Base-by-base conservation (phyloP, 108 stramenopile species). In the Aurantiochytrium sp. region DNA sequence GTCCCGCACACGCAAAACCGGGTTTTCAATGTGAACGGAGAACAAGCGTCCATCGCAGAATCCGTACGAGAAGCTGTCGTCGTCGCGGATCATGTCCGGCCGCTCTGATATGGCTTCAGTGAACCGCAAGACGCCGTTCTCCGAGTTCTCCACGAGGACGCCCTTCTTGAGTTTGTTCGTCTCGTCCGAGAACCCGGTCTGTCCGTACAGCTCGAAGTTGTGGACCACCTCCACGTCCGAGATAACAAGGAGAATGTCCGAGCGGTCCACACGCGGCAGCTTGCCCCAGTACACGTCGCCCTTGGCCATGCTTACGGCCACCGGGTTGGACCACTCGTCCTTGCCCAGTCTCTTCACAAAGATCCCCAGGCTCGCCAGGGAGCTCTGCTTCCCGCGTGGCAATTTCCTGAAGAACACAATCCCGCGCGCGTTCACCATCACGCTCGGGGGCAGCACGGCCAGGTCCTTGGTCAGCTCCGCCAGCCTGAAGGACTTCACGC, bases 131-230 rank as follows among this genome's bases (percentile, higher is more conserved):
- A 81, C n/a, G 24, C 42, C 39, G 27, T 6, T 30, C 8, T 81
- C 73, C 42, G n/a, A 27, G 45, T 81, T 81, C 24, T 81, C 73
- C 27, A 81, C 73, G 73, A 41, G 45, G 30, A 81, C 30, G 73
- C 73, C 73, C 73, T 81, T 81, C 24, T 81, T 81, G 21, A 81
- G 21, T 24, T 81, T 81, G 73, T 81, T 81, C 10, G 73, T 81
- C 42, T 48, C 45, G 45, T 81, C 73, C 6, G 39, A 41, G 24
- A 81, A 81, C 12, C 73, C 73, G 27, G 30, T 81, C 39, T 81
- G 73, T 22, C 73, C 73, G 30, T 48, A 81, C 0, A 48, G 45
- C 24, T 81, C 45, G 39, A 81, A 81, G 45, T 17, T 48, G 27
- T 81, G 42, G n/a, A 81, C 73, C n/a, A 81, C 73, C 45, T 41